Evolutionary conservation across 2,329 filamentous ascomycete species (phyloP).

Genomic region (Elsinoe fawcettii): DNA sequence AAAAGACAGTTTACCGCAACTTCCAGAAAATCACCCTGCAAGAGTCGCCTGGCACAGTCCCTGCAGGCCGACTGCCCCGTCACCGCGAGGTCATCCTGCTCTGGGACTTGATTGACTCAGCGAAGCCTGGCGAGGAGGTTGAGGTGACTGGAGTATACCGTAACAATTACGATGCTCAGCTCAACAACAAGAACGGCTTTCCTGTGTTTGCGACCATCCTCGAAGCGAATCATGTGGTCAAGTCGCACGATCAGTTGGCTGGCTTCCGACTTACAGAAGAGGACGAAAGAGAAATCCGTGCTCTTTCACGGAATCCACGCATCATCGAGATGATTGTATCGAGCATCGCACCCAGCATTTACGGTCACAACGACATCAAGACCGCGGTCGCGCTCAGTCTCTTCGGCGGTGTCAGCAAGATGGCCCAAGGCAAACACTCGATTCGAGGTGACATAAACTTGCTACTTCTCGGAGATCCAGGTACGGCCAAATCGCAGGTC

Average conservation of each 20-base stretch:
- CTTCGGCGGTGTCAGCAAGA: slow-evolving; percentile 90
- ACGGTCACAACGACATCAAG: slow-evolving; percentile 94
- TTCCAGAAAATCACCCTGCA: slow-evolving; percentile 97
- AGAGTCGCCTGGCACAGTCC: slow-evolving; percentile 93
- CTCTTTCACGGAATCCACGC: slow-evolving; percentile 77
- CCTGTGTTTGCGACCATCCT: slow-evolving; percentile 96
- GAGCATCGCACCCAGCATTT: slow-evolving; percentile 95
- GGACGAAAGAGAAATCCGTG: slow-evolving; percentile 84
- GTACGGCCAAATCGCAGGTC: slow-evolving; percentile 95
- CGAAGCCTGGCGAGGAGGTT: slow-evolving; percentile 95
- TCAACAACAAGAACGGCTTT: slow-evolving; percentile 98
- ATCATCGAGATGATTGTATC: slow-evolving; percentile 88
- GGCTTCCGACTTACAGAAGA: slow-evolving; percentile 93
- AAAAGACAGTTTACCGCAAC: slow-evolving; percentile 97
- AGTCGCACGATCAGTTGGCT: slow-evolving; percentile 93
- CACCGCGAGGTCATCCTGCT: slow-evolving; percentile 91
- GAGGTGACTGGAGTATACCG: slow-evolving; percentile 95
- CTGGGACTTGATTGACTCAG: slow-evolving; percentile 93
- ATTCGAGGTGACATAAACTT: slow-evolving; percentile 98
- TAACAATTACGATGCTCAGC: slow-evolving; percentile 94
- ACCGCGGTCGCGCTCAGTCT: slow-evolving; percentile 89
- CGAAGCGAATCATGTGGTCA: slow-evolving; percentile 94
- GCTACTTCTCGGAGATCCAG: slow-evolving; percentile 87
- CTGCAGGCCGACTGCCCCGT: slow-evolving; percentile 85
- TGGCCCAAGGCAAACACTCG: slow-evolving; percentile 76